Percentiles rank a stretch among this genome's conserved stretches.
Evolutionary conservation across 176 grass and related monocot genomes (phyloP).

Genomic region (barley (Hordeum vulgare)): DNA sequence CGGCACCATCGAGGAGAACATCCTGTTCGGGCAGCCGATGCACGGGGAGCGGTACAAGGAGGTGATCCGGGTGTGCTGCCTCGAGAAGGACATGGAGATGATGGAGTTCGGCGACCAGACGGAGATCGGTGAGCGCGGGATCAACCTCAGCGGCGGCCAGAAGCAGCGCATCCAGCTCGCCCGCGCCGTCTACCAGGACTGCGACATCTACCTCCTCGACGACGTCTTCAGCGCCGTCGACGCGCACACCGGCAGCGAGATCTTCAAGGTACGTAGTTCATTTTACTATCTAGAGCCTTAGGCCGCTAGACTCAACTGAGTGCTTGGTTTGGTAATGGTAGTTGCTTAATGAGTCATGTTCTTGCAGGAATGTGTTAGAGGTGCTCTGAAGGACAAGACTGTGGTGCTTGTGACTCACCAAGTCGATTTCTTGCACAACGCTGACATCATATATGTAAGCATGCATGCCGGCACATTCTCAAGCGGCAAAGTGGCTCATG

Average conservation of each 20-base stretch:
- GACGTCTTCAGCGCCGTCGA: constrained; percentile 97
- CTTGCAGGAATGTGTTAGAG: constrained; percentile 75
- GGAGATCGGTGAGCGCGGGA: constrained; percentile 95
- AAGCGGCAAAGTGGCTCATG: neutral
- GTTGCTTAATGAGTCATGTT: neutral
- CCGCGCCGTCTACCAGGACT: constrained; percentile 88
- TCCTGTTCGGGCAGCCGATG: constrained; percentile 86
- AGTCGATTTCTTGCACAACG: constrained; percentile 98
- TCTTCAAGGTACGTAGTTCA: constrained; percentile 60
- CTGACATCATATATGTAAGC: constrained; percentile 74
- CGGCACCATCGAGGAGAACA: constrained; percentile 90
- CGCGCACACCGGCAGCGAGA: constrained; percentile 78
- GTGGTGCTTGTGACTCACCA: constrained; percentile 91
- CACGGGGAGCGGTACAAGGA: constrained; percentile 63
- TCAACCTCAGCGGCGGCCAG: constrained; percentile 94
- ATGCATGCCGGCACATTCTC: neutral
- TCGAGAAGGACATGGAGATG: constrained; percentile 96
- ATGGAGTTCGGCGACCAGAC: constrained; percentile 99
- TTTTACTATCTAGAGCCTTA: neutral
- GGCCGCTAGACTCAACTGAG: neutral
- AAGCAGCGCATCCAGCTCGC: constrained; percentile 98
- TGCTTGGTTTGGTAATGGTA: neutral
- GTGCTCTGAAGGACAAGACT: constrained; percentile 80
- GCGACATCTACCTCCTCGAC: constrained; percentile 86
- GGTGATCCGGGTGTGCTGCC: constrained; percentile 76